Percentiles rank a stretch among this genome's conserved stretches.
phyloP scores from a whole-genome alignment of 768 basidiomycete species.

The Vishniacozyma victoriae region DNA sequence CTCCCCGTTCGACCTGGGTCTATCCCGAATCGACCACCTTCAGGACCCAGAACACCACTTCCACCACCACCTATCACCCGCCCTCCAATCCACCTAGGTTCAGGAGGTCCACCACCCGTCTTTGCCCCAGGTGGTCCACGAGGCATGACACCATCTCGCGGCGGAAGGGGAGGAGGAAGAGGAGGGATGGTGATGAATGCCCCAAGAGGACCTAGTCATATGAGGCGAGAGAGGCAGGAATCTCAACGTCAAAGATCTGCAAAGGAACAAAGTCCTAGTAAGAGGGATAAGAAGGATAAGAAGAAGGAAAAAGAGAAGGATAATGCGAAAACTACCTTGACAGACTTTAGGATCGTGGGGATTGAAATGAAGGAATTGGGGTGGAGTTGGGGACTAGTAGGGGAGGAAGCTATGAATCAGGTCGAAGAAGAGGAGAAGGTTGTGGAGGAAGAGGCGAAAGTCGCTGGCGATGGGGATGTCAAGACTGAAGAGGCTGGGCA shows the following conservation, averaged over 20 bases:
- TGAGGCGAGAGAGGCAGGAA: constrained; percentile 1
- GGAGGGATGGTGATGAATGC: constrained; percentile 12
- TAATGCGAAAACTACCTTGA: constrained; percentile 74
- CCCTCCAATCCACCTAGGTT: constrained; percentile 33
- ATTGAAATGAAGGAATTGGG: constrained; percentile 72
- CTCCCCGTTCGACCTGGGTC: constrained; percentile 50
- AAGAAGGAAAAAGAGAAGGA: constrained; percentile 31
- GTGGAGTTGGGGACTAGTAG: constrained; percentile 75
- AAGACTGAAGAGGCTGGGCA: constrained; percentile 45
- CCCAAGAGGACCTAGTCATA: constrained; percentile 19
- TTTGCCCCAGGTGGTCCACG: constrained; percentile 3
- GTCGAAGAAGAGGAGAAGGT: constrained; percentile 17
- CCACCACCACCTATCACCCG: constrained; percentile 5
- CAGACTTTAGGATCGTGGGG: constrained; percentile 95
- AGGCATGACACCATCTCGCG: constrained; percentile 7
- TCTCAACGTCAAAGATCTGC: background rate
- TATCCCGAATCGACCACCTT: constrained; percentile 36
- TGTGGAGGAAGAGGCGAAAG: constrained; percentile 24
- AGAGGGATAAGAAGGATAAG: constrained; percentile 2
- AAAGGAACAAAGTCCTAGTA: background rate
- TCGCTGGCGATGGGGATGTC: constrained; percentile 54
- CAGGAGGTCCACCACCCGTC: constrained; percentile 23
- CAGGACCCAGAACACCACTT: constrained; percentile 46
- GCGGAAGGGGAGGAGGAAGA: constrained; percentile 13
- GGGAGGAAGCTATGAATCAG: constrained; percentile 11